phyloP scores from a whole-genome alignment of 129 eudicot species.

The Daucus carota region DNA sequence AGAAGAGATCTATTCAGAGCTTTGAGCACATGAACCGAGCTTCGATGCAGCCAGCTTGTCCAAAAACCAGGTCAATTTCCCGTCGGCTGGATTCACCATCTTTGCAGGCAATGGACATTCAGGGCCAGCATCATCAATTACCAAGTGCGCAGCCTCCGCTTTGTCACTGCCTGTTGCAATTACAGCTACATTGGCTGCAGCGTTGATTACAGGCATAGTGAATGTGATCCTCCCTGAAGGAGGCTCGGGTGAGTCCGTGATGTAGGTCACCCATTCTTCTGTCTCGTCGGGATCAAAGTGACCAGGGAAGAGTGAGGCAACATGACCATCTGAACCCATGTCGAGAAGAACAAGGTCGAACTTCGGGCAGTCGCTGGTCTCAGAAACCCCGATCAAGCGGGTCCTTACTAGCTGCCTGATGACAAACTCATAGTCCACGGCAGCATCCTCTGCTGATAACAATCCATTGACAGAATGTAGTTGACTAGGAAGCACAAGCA shows the following conservation, averaged over 20 bases:
- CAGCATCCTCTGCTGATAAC: slow-evolving; percentile 76
- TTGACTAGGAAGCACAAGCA: slow-evolving; percentile 74
- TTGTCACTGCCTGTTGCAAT: slow-evolving; percentile 63
- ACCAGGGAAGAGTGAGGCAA: slow-evolving; percentile 76
- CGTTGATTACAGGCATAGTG: slow-evolving; percentile 76
- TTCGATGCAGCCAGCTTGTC: slow-evolving; percentile 71
- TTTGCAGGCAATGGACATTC: slow-evolving; percentile 61
- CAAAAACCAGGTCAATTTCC: slow-evolving; percentile 88
- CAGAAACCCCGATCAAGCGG: slow-evolving; percentile 68
- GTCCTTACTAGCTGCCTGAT: slow-evolving; percentile 78
- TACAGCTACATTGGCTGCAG: slow-evolving; percentile 71
- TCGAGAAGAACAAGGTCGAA: slow-evolving; percentile 72
- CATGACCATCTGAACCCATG: slow-evolving; percentile 81
- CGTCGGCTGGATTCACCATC: slow-evolving; percentile 62
- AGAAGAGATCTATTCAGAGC: slow-evolving; percentile 29
- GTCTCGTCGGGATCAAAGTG: slow-evolving; percentile 54
- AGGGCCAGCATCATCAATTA: slow-evolving; percentile 39
- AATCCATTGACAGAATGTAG: slow-evolving; percentile 71
- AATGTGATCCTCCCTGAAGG: slow-evolving; percentile 89
- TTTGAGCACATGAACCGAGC: slow-evolving; percentile 35
- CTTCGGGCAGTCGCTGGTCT: slow-evolving; percentile 77
- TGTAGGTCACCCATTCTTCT: slow-evolving; percentile 68
- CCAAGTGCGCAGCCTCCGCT: slow-evolving; percentile 60
- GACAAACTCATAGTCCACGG: slow-evolving; percentile 68
- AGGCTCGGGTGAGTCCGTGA: slow-evolving; percentile 69